Evolutionary conservation across 306 rosid species (phyloP).

Genomic region (Trichosanthes cucumerina): DNA sequence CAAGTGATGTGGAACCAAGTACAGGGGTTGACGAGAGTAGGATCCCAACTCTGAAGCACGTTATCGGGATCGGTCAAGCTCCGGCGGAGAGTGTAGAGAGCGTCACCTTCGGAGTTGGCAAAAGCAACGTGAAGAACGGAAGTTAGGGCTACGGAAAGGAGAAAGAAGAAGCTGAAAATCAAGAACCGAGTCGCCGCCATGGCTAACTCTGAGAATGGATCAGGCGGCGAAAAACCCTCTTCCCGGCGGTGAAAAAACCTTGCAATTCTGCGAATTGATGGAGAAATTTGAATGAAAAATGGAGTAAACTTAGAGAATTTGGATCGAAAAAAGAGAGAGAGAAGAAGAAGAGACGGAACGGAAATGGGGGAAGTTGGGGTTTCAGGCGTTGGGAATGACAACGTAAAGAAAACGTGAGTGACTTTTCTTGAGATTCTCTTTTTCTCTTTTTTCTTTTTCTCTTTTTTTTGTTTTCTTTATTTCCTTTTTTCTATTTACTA

Average conservation of each 20-base stretch:
- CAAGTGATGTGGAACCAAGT: constrained; percentile 98
- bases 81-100: constrained; percentile 62
- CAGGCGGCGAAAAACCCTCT: background rate
- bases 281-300: background rate
- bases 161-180: constrained; percentile 7
- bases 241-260: background rate
- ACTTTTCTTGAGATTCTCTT: constrained; percentile 9
- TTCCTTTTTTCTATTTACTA: too few species aligned
- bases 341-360: background rate
- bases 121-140: constrained; percentile 21
- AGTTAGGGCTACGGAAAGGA: constrained; percentile 24
- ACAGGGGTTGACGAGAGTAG: constrained; percentile 89
- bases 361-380: background rate
- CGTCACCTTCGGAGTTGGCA: constrained; percentile 86
- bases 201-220: constrained; percentile 18
- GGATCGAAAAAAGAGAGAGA: background rate
- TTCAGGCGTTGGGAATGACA: constrained; percentile 4
- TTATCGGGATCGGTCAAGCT: constrained; percentile 79
- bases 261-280: background rate
- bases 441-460: background rate
- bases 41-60: constrained; percentile 97
- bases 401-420: background rate
- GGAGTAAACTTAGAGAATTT: background rate
- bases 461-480: too few species aligned
- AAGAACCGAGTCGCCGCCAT: constrained; percentile 24